These are phyloP conservation scores for Parietaria judaica DNA, from an alignment of 306 rosid species.

Conservation along the genomic window DNA sequence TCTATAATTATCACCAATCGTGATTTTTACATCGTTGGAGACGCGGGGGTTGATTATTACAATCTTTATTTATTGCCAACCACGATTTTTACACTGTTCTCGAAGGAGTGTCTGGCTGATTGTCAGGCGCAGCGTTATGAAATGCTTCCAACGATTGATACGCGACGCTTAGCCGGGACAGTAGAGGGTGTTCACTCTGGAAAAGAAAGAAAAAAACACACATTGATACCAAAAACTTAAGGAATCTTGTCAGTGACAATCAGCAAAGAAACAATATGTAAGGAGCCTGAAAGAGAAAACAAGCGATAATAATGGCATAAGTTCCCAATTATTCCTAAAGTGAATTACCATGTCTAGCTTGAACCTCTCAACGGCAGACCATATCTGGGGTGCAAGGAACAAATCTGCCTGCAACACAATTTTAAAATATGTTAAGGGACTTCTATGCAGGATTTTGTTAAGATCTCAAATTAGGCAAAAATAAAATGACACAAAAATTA, in stretches of 20 bases:
- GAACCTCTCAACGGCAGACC: conserved; percentile 31
- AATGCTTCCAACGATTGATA: conserved; percentile 50
- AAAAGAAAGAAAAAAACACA: too few species aligned
- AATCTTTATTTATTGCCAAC: too few species aligned
- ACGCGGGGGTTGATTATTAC: too few species aligned
- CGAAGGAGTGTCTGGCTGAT: conserved; percentile 55
- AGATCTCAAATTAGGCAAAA: background rate
- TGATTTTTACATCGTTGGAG: too few species aligned
- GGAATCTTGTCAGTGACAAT: too few species aligned
- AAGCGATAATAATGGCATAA: too few species aligned
- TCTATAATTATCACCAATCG: too few species aligned
- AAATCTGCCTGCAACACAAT: conserved; percentile 76
- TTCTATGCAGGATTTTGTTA: background rate
- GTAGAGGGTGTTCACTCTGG: conserved; percentile 56
- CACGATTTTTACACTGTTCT: too few species aligned
- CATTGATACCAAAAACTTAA: too few species aligned
- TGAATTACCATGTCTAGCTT: conserved; percentile 49
- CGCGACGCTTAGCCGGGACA: conserved; percentile 48
- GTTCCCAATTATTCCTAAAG: too few species aligned
- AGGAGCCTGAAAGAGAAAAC: too few species aligned
- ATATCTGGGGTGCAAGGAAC: conserved; percentile 76
- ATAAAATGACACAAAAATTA: background rate
- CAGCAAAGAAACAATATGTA: too few species aligned
- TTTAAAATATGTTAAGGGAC: background rate
- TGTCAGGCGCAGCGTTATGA: conserved; percentile 53